phyloP scores from a whole-genome alignment of 1,284 basidiomycete genomes.

The Mycena citricolor region DNA sequence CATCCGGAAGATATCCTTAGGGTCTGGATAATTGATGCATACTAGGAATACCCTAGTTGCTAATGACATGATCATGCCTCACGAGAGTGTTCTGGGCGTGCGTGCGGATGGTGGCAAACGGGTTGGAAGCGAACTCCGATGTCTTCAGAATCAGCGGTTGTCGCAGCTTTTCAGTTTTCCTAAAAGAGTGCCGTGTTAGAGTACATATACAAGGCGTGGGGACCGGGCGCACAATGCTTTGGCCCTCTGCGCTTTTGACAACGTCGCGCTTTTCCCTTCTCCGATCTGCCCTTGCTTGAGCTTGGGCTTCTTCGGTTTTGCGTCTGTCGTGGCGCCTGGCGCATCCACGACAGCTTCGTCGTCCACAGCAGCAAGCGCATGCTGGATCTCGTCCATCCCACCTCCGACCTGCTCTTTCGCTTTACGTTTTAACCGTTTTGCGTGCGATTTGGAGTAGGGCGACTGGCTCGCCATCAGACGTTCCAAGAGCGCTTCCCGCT shows the following conservation, averaged over 20 bases:
- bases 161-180: slow-evolving; percentile 65
- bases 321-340: slow-evolving; percentile 26
- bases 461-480: slow-evolving; percentile 53
- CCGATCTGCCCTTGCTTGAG: slow-evolving; percentile 60
- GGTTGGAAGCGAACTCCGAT: slow-evolving; percentile 64
- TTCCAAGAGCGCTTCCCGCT: slow-evolving; percentile 67
- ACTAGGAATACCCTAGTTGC: slow-evolving; percentile 2
- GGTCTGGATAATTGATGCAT: background rate
- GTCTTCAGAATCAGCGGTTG: slow-evolving; percentile 72
- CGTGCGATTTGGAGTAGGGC: slow-evolving; percentile 76
- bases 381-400: slow-evolving; percentile 58
- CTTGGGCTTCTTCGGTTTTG: slow-evolving; percentile 27
- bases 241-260: slow-evolving; percentile 68
- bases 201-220: slow-evolving; percentile 11
- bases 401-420: slow-evolving; percentile 66
- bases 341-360: slow-evolving; percentile 30
- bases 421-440: slow-evolving; percentile 68
- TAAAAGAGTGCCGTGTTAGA: slow-evolving; percentile 31
- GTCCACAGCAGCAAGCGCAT: slow-evolving; percentile 54
- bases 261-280: slow-evolving; percentile 58
- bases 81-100: slow-evolving; percentile 80
- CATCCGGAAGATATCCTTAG: slow-evolving; percentile 5
- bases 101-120: slow-evolving; percentile 76
- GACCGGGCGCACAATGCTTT: slow-evolving; percentile 61
- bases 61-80: slow-evolving; percentile 36